phyloP scores from a whole-genome alignment of 176 grass and related monocot genomes.

The Carex cristatella region DNA sequence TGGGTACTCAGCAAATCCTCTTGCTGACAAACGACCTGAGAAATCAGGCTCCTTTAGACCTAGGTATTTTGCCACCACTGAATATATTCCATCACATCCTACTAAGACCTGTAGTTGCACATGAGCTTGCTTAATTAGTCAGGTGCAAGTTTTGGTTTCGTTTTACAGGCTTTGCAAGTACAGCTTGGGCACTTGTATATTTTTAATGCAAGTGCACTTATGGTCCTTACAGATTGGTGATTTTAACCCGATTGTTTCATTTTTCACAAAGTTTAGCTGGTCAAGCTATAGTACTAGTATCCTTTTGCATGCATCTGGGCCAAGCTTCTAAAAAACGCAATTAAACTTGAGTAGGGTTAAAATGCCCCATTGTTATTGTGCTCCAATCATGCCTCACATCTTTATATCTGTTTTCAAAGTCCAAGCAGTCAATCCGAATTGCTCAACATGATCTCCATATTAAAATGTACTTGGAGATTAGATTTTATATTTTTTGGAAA shows the following conservation, averaged over 20 bases:
- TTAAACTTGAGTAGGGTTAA: too few species aligned
- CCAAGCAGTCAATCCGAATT: too few species aligned
- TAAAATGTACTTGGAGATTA: too few species aligned
- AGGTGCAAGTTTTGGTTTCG: background rate
- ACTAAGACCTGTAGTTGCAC: constrained; percentile 38
- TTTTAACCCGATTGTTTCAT: constrained; percentile 39
- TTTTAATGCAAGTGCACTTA: background rate
- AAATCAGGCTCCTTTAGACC: constrained; percentile 36
- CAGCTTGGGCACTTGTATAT: background rate
- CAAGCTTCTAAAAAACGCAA: too few species aligned
- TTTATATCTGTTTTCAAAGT: too few species aligned
- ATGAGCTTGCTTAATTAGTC: background rate
- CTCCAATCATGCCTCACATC: too few species aligned
- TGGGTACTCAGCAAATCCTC: constrained; percentile 46
- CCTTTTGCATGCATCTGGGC: background rate
- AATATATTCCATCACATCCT: constrained; percentile 66
- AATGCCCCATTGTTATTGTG: too few species aligned
- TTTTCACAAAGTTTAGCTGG: background rate
- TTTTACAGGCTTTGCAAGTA: background rate
- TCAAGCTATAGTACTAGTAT: background rate
- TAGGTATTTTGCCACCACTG: constrained; percentile 49
- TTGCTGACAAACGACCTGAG: constrained; percentile 35
- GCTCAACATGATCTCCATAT: too few species aligned
- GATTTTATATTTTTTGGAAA: too few species aligned
- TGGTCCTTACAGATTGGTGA: background rate